Base-by-base conservation (phyloP, 345 rosid genomes). In the Laguncularia racemosa region DNA sequence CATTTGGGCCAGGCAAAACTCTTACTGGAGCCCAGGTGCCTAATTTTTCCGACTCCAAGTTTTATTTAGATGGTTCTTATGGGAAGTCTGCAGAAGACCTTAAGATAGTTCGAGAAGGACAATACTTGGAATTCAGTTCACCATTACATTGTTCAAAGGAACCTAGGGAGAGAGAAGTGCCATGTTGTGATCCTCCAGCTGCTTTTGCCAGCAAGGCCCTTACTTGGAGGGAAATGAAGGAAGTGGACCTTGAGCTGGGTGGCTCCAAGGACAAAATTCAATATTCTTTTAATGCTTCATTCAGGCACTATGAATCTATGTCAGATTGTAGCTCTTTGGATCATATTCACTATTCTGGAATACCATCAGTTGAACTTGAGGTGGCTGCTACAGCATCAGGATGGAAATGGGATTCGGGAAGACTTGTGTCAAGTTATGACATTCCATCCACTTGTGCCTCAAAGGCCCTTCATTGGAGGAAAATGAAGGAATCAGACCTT, bases 121-220 rank as follows among this genome's bases (percentile, higher is more conserved):
- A 57, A 12, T 60, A 56, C 57, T 53, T 65, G 61, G 79, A 73
- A 38, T 61, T 16, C 51, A 70, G 53, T 40, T 64, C 64, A 14
- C 54, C 73, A 18, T 60, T 73, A 53, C 45, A 56, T 73, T 63
- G 78, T 73, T 57, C 38, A 17, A 74, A 69, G 57, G 56, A 67
- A 59, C 56, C 51, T 17, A 68, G 53, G 33, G 76, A 65, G 50
- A 56, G 54, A 71, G 38, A 26, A 46, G 47, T 43, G 20, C 65
- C 75, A 46, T 53, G 53, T 53, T 69, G 63, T 60, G 66, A 69
- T 60, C 63, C 73, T 74, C 61, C 65, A 56, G 57, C 63, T 62
- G 46, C 19, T 72, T 44, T 48, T 70, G 45, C 62, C 60, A 61
- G 47, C 46, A 55, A 48, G 67, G 20, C 59, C 63, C 46, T 20